These are phyloP conservation scores for Teratosphaeria epicoccoides DNA, from an alignment of 2,329 filamentous ascomycete species.

Conservation along the genomic window DNA sequence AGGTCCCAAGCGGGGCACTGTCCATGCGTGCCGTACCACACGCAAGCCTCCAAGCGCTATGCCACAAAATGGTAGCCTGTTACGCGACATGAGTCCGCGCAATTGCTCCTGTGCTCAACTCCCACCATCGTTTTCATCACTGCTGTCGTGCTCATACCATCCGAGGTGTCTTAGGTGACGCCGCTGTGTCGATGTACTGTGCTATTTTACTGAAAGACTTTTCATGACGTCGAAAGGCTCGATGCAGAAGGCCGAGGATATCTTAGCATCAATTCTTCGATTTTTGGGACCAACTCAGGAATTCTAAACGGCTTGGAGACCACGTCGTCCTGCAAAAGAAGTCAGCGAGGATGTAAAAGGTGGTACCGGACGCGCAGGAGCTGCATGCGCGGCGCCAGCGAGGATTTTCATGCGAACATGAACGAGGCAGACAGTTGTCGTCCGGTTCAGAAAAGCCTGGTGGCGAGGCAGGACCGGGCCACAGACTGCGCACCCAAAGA, in stretches of 20 bases:
- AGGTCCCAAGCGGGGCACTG: background rate
- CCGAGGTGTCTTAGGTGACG: background rate
- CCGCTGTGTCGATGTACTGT: background rate
- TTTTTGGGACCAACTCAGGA: constrained; percentile 40
- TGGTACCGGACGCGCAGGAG: background rate
- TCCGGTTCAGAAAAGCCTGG: too few species aligned
- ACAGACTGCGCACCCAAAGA: too few species aligned
- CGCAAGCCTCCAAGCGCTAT: background rate
- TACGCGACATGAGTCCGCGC: background rate
- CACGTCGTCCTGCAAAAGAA: constrained; percentile 35
- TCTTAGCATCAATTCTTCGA: constrained; percentile 35
- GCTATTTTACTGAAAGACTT: background rate
- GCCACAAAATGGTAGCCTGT: background rate
- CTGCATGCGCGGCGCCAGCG: background rate
- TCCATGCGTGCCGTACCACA: background rate
- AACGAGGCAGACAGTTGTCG: background rate
- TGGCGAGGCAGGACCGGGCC: too few species aligned
- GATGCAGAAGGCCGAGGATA: constrained; percentile 18
- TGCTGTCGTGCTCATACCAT: background rate
- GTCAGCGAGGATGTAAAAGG: background rate
- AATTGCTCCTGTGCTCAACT: background rate
- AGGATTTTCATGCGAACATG: background rate
- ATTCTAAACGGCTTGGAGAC: constrained; percentile 43
- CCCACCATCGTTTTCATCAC: background rate
- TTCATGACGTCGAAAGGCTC: background rate